Evolutionary conservation across 1,139 yeast genomes (phyloP).

Genomic region (Candida frijolesensis): DNA sequence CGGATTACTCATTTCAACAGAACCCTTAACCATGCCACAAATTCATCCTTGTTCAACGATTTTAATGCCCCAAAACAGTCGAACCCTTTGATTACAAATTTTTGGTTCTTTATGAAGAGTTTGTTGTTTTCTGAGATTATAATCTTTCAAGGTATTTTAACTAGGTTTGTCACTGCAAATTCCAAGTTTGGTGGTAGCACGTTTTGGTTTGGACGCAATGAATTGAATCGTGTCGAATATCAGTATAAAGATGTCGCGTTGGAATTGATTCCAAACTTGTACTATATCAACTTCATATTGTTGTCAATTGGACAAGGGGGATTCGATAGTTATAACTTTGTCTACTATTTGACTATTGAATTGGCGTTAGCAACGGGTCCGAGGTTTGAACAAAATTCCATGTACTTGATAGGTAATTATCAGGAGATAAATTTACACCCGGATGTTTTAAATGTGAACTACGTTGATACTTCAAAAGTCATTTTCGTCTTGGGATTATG

Average conservation of each 20-base stretch:
- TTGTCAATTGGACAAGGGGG: constrained; percentile 70
- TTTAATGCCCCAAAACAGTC: constrained; percentile 16
- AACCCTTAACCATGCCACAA: constrained; percentile 25
- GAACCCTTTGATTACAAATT: constrained; percentile 23
- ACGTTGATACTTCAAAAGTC: constrained; percentile 50
- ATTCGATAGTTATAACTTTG: constrained; percentile 68
- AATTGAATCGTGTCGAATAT: constrained; percentile 13
- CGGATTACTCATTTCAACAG: constrained; percentile 31
- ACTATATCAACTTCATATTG: constrained; percentile 55
- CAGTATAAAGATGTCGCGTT: constrained; percentile 36
- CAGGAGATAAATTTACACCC: constrained; percentile 41
- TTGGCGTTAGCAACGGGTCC: constrained; percentile 26
- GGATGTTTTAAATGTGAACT: constrained; percentile 31
- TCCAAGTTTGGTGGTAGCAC: constrained; percentile 6
- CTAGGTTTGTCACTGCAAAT: constrained; percentile 32
- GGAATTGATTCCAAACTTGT: constrained; percentile 48
- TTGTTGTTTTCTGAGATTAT: constrained; percentile 53
- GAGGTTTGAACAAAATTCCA: constrained; percentile 40
- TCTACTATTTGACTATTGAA: constrained; percentile 56
- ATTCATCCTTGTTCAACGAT: constrained; percentile 25
- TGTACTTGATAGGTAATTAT: constrained; percentile 42
- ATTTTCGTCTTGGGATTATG: constrained; percentile 59
- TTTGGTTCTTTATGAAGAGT: constrained; percentile 44
- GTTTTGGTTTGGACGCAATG: constrained; percentile 10
- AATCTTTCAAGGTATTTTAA: constrained; percentile 57